Evolutionary conservation across 495 filamentous ascomycete species (phyloP), one percentile per base, ranked within the genome.

Genomic region (Stereocaulon alpinum): DNA sequence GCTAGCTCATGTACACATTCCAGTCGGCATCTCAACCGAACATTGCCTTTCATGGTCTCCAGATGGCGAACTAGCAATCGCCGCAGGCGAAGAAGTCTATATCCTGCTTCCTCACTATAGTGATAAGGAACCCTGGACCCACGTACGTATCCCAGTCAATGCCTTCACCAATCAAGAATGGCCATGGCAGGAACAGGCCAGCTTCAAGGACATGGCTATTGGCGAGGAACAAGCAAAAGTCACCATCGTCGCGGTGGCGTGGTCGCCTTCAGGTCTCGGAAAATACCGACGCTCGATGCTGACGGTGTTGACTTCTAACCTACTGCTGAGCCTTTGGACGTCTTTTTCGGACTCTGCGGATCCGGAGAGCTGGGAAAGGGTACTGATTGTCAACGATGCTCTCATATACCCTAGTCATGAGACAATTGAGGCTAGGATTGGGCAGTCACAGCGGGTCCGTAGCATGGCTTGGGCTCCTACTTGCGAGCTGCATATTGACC

Each of bases 191-290:
- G 63, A 71, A 14, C 76, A 76, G 0, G 70, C 75, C 41, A 69
- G 71, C 41, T 75, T 76, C 24, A 66, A 73, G 45, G 66, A 73
- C 22, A 82, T 81, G 71, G 84, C 82, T 10, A 71, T 86, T 48
- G 85, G 80, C 4, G 81, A 82, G 60, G 85, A 88, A 66, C 80
- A 82, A 64, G 84, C 82, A 5, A 61, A 67, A 6, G 80, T 78
- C 54, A 73, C 68, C 48, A 77, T 85, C 24, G 70, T 75, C 30
- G 70, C 69, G 12, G 62, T 86, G 29, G 71, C 72, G 18, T 88
- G 85, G 85, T 85, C 82, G 17, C 75, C 83, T 22, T 74, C 79
- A 41, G 84, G 84, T 2, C 65, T 85, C 12, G 82, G 73, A 40
- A 76, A 76, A 62, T 78, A 82, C 67, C 70, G 79, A 58, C 77